A percentile compares a stretch with the other conserved stretches of the same genome.
Conservation (phyloP, 768 basidiomycete genomes). For the Hygrocybe coccinea region DNA sequence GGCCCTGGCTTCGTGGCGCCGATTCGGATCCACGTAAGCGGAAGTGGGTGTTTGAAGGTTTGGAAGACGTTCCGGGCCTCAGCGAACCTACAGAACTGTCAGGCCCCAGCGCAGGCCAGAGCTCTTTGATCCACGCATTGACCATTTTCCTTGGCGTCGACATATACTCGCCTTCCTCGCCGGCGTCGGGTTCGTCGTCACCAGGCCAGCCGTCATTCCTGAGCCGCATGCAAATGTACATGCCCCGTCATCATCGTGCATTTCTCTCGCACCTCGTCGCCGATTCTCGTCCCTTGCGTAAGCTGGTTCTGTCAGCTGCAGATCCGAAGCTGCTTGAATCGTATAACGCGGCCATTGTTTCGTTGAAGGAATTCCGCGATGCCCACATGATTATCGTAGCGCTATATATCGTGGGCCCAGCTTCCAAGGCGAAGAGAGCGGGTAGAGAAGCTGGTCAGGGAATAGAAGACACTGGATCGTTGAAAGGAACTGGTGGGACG, state of each 20-base stretch:
- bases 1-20: conserved; percentile 82
- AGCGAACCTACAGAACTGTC: conserved; percentile 54
- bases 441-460: conserved; percentile 11
- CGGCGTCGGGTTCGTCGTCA: conserved; percentile 20
- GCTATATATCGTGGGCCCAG: conserved; percentile 73
- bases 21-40: conserved; percentile 47
- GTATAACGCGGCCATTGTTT: conserved; percentile 62
- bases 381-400: conserved; percentile 75
- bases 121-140: conserved; percentile 69
- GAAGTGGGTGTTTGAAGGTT: conserved; percentile 56
- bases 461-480: conserved; percentile 19
- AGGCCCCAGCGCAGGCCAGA: conserved; percentile 83
- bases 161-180: conserved; percentile 35
- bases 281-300: conserved; percentile 59
- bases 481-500: conserved; percentile 81
- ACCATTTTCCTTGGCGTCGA: conserved; percentile 73
- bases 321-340: conserved; percentile 41
- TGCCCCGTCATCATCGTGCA: conserved; percentile 76
- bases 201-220: conserved; percentile 48
- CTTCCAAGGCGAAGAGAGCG: conserved; percentile 21
- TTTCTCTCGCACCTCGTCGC: conserved; percentile 66
- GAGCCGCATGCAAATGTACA: conserved; percentile 73
- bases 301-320: conserved; percentile 41
- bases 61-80: conserved; percentile 42
- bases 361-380: conserved; percentile 74